Evolutionary conservation across 192 early-diverging fungal genomes (phyloP).

Genomic region (Funneliformis mosseae): DNA sequence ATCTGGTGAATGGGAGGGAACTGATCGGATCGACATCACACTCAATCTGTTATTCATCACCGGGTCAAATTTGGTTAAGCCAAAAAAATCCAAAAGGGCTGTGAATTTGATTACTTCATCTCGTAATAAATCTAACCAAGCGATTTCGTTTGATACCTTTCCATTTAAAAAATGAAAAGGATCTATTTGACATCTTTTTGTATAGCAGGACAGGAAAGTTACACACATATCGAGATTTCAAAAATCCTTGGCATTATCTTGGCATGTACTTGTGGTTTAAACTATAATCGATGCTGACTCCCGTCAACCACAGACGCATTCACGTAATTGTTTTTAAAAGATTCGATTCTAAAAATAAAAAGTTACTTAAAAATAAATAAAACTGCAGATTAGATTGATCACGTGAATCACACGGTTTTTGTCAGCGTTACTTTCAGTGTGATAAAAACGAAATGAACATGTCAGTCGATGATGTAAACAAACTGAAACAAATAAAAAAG

Average conservation of each 20-base stretch:
- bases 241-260: neutral
- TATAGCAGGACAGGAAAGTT: neutral
- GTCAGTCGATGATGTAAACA: too few species aligned
- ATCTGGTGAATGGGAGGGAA: neutral
- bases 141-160: neutral
- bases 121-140: neutral
- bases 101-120: too few species aligned
- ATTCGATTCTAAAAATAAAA: too few species aligned
- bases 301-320: neutral
- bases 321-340: neutral
- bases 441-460: too few species aligned
- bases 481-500: too few species aligned
- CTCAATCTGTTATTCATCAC: neutral
- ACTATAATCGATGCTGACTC: neutral
- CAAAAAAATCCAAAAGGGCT: neutral
- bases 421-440: too few species aligned
- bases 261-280: neutral
- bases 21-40: neutral
- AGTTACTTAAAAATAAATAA: too few species aligned
- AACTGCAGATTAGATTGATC: too few species aligned
- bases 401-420: too few species aligned
- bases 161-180: neutral
- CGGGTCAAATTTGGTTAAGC: neutral
- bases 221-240: neutral
- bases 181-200: neutral